Evolutionary conservation across 139 green algal genomes (phyloP), one percentile per base, ranked within the genome.

Genomic region (Picochlorum sp.): DNA sequence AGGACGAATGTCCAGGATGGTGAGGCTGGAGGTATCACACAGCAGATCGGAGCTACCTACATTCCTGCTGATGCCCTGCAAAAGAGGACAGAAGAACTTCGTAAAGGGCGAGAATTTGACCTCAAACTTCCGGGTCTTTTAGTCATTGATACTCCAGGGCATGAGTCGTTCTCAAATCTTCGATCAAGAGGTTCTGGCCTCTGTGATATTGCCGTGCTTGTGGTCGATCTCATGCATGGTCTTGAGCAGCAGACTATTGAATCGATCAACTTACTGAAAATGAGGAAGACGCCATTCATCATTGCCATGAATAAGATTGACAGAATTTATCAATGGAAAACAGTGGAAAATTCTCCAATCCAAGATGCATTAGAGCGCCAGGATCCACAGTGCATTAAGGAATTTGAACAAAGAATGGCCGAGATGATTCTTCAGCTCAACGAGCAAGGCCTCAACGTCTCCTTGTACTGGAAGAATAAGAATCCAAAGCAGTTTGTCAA

Each of bases 41-140:
- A 99, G 82, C 94, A 99, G 81, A 99, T 99, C 59, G 94, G 94
- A 51, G 94, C 94, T 10, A 99, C 94, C 9, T 99, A 96, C 63
- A 88, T 99, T 18, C 94, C 94, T 14, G 72, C 64, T 1, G 81
- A 92, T 18, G 85, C 87, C 18, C 80, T 98, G 51, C 64, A 80
- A 50, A 82, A 82, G 59, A 80, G 92, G 16, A 98, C 94, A 4
- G 73, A 82, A 62, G 45, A 74, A 24, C 74, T 95, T 61, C 68
- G 79, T 28, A 74, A 77, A 59, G 74, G 70, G 18, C 57, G 69
- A 7, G 38, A 77, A 18, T 92, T 94, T 58, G 83, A 92, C n/a
- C 82, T 95, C 49, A 85, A 80, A 71, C 73, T 95, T 61, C 86
- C 86, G 2, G 92, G 94, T 32, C 80, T 99, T 66, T 85, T 99